These are phyloP conservation scores for Fusarium sarcochroum DNA, from an alignment of 2,329 filamentous ascomycete species.

Conservation along the genomic window DNA sequence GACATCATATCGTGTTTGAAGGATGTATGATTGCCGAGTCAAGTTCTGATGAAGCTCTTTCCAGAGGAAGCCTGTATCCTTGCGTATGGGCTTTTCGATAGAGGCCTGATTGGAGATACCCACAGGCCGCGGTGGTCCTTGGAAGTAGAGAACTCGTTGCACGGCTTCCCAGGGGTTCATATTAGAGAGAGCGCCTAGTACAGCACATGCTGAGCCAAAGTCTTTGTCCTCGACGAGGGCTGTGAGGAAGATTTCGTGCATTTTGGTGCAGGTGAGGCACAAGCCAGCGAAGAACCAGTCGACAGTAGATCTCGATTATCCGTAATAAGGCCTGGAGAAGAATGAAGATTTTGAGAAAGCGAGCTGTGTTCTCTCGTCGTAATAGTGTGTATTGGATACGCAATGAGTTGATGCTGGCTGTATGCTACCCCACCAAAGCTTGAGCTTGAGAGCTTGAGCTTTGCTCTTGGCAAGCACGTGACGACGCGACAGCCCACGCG, in stretches of 20 bases:
- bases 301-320: no score
- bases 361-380: neutral
- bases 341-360: neutral
- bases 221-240: constrained; percentile 66
- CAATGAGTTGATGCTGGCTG: neutral
- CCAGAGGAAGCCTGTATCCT: constrained; percentile 61
- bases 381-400: neutral
- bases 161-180: constrained; percentile 66
- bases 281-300: neutral
- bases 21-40: constrained; percentile 68
- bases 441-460: neutral
- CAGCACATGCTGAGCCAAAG: constrained; percentile 62
- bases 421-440: constrained; percentile 27
- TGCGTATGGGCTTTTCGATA: constrained; percentile 57
- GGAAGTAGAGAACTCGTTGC: constrained; percentile 68
- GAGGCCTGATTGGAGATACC: constrained; percentile 61
- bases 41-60: constrained; percentile 69
- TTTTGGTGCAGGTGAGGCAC: neutral
- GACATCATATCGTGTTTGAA: constrained; percentile 70
- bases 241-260: constrained; percentile 72
- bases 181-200: constrained; percentile 70
- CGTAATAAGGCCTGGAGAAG: neutral
- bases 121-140: constrained; percentile 61
- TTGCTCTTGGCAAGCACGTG: constrained; percentile 50
- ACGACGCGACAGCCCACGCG: constrained; percentile 47